phyloP scores from a whole-genome alignment of 139 green algal genomes.

The Raphidocelis subcapitata region DNA sequence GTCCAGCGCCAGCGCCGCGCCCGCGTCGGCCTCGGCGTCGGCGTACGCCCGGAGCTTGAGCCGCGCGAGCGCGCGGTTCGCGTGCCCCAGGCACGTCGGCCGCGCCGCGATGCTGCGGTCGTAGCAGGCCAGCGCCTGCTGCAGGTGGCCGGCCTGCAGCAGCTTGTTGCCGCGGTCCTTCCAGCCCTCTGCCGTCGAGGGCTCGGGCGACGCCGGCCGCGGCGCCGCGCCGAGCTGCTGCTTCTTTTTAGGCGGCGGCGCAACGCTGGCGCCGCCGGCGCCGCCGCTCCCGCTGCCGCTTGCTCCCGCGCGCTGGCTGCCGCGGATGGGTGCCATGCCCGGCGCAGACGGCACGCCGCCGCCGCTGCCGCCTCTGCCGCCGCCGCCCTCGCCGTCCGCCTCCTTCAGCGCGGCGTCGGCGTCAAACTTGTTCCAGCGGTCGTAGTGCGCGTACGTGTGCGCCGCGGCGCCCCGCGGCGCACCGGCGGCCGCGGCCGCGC shows the following conservation, averaged over 20 bases:
- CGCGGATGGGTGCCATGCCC: background rate
- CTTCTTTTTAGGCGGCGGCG: slow-evolving; percentile 11
- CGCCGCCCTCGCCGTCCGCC: slow-evolving; percentile 27
- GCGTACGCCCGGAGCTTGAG: slow-evolving; percentile 49
- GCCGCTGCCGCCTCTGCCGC: background rate
- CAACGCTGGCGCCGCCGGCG: slow-evolving; percentile 18
- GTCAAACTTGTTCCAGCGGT: slow-evolving; percentile 77
- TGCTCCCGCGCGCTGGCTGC: background rate
- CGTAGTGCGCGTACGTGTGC: slow-evolving; percentile 66
- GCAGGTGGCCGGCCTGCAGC: slow-evolving; percentile 61
- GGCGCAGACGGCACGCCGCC: background rate
- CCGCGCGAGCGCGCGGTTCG: slow-evolving; percentile 70
- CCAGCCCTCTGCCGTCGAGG: slow-evolving; percentile 48
- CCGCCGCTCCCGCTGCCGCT: no score
- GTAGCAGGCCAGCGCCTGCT: slow-evolving; percentile 60
- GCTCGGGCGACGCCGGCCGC: slow-evolving; percentile 6
- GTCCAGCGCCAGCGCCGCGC: slow-evolving; percentile 57
- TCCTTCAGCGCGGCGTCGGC: slow-evolving; percentile 51
- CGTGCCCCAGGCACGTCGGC: slow-evolving; percentile 49
- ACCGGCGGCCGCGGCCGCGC: background rate
- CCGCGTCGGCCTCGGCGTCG: slow-evolving; percentile 63
- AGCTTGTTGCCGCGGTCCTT: slow-evolving; percentile 63
- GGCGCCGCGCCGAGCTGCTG: background rate
- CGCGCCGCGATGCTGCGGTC: slow-evolving; percentile 42
- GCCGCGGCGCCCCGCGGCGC: slow-evolving; percentile 32